Evolutionary conservation across 495 filamentous ascomycete genomes (phyloP), one percentile per base, ranked within the genome.

Genomic region (Penicillium samsonianum): DNA sequence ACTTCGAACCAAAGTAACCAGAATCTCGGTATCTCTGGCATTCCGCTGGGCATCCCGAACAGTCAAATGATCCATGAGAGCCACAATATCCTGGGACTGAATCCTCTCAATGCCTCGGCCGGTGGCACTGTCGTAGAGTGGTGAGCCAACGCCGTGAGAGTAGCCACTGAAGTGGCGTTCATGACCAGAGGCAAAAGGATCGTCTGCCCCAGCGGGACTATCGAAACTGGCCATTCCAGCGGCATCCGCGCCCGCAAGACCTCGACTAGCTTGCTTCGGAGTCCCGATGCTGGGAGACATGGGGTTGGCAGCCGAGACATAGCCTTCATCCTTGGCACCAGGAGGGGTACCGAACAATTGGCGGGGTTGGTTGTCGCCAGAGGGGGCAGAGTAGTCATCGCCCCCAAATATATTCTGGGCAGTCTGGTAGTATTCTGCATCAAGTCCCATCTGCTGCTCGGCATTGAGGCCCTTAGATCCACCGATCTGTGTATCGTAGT

Each of bases 31-130:
- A 65, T 99, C 94, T 38, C 93, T 82, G 45, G 94, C 94, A 73
- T 95, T 97, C 33, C 94, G 90, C 75, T 97, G 93, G 41, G 92
- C 93, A 78, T 99, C 94, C 12, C 94, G 87, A 59, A 97, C 95
- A 67, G 94, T 98, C 58, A 98, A 87, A 70, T 96, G 94, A 67
- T 99, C 92, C 94, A 99, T 98, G 25, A 99, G 77, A 40, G 94
- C 92, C 60, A 98, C 87, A 64, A 99, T 95, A 68, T 99, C 95
- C 73, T 96, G 93, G 6, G 91, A 96, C 70, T 99, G 87, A 55
- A 99, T 99, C 38, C 87, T 81, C 59, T 98, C 92, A 58, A 96
- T 89, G 31, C 92, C 93, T 48, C 81, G 84, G 26, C 95, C 94
- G 6, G 90, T 96, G 20, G 93, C 82, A 58, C 90, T 87, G 68